Evolutionary conservation across 2,329 filamentous ascomycete species (phyloP).

Genomic region (Verticillium tricorpus): DNA sequence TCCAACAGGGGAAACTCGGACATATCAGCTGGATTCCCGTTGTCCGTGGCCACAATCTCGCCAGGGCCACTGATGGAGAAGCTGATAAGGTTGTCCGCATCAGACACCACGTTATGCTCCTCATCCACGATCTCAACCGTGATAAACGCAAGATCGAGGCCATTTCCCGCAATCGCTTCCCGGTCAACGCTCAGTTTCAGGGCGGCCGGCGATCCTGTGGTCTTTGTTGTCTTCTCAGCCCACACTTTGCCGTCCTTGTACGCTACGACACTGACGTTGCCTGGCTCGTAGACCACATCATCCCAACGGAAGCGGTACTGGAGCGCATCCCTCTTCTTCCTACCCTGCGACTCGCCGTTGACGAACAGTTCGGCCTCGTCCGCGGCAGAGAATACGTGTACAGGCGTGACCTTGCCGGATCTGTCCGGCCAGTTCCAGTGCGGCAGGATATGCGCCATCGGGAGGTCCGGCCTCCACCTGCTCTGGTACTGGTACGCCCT

Average conservation of each 20-base stretch:
- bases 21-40: slow-evolving; percentile 43
- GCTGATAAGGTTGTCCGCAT: slow-evolving; percentile 33
- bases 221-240: slow-evolving; percentile 36
- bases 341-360: slow-evolving; percentile 42
- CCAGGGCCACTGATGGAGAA: slow-evolving; percentile 40
- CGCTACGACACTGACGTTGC: slow-evolving; percentile 40
- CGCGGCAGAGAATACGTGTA: slow-evolving; percentile 47
- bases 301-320: slow-evolving; percentile 52
- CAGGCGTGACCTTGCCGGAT: slow-evolving; percentile 42
- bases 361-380: slow-evolving; percentile 52
- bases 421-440: slow-evolving; percentile 52
- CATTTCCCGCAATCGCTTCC: slow-evolving; percentile 1
- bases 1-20: slow-evolving; percentile 32
- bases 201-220: slow-evolving; percentile 31
- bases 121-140: slow-evolving; percentile 39
- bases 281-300: slow-evolving; percentile 40
- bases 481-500: slow-evolving; percentile 51
- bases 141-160: slow-evolving; percentile 19
- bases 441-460: slow-evolving; percentile 47
- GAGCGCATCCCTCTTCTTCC: slow-evolving; percentile 24
- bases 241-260: slow-evolving; percentile 43
- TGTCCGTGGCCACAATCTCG: slow-evolving; percentile 45
- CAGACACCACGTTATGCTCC: slow-evolving; percentile 36
- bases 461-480: slow-evolving; percentile 43
- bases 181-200: slow-evolving; percentile 37